Evolutionary conservation across 1,284 basidiomycete genomes (phyloP), one percentile per base, ranked within the genome.

Genomic region (Ceratobasidium theobromae): DNA sequence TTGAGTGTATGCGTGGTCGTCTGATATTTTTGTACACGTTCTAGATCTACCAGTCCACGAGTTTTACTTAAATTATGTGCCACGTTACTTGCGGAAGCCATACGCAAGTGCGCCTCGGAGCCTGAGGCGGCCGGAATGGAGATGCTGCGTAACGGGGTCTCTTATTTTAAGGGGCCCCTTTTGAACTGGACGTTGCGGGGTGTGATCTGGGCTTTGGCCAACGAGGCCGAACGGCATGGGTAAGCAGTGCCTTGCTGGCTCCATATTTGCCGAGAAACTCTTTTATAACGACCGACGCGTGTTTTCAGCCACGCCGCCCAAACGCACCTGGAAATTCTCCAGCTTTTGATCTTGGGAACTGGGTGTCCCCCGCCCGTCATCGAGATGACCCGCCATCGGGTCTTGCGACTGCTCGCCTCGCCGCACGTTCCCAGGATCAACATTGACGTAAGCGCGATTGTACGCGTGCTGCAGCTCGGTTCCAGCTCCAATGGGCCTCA

Each of bases 161-260:
- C 87, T 3, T 92, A 88, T 74, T 91, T 92, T 72, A 80, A 83
- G 14, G 84, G 85, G 1, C 83, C 85, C 0, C 77, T 91, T 14
- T 78, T 92, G 33, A 86, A 84, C 69, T 92, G 89, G 90, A 91
- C 89, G 0, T 80, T 91, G 4, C 84, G 86, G 1, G 87, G 87
- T 2, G 84, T 91, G 16, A 78, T 91, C 53, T 84, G 83, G 72
- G 82, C 80, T 1, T 77, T 92, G 58, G 73, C 86, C 33, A 79
- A 76, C 66, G 87, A 91, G 64, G 79, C 88, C 30, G 79, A 84
- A 58, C 77, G 80, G 35, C 80, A 78, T 71, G 79, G 79, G 89
- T 90, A 70, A 71, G 82, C 67, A 8, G n/a, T n/a, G n/a, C n/a
- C n/a, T 69, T 65, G 23, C 55, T 65, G 51, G 27, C 62, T 48